A percentile compares a stretch with the other conserved stretches of the same genome.
Evolutionary conservation across 2,329 filamentous ascomycete genomes (phyloP).

Genomic region (Ophiostoma perfectum): DNA sequence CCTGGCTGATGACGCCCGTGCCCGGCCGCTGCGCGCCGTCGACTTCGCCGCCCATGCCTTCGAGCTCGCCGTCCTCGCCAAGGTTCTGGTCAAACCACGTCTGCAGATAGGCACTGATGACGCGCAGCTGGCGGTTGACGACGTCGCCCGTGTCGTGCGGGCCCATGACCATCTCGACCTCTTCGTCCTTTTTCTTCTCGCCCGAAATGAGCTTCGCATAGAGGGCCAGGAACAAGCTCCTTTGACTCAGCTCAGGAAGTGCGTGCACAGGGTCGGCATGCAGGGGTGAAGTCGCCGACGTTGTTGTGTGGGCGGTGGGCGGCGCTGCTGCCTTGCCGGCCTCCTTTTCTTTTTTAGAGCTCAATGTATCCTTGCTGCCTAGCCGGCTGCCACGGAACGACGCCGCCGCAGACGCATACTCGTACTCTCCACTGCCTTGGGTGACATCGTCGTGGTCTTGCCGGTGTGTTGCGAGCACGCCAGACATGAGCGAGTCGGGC

Average conservation of each 20-base stretch:
- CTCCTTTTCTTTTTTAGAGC: too few relatives aligned
- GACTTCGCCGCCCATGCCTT: not conserved
- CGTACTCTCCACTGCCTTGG: not conserved
- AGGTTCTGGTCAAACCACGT: constrained; percentile 68
- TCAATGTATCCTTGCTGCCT: not conserved
- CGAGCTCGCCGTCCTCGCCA: constrained; percentile 48
- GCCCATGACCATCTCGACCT: constrained; percentile 94
- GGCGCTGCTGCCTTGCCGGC: not conserved
- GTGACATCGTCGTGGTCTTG: constrained; percentile 30
- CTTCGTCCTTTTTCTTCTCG: constrained; percentile 93
- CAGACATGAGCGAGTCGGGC: constrained; percentile 69
- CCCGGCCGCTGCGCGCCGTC: not conserved
- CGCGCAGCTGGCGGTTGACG: constrained; percentile 75
- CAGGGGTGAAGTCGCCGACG: not conserved
- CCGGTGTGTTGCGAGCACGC: constrained; percentile 51
- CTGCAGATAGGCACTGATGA: constrained; percentile 69
- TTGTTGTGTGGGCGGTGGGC: not conserved
- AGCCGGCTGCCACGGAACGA: not conserved
- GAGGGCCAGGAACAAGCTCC: constrained; percentile 82
- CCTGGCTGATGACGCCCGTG: constrained; percentile 58
- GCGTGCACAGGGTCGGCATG: constrained; percentile 27
- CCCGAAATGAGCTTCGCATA: constrained; percentile 91
- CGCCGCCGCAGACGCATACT: constrained; percentile 3
- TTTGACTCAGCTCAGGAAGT: constrained; percentile 68
- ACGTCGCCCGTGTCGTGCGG: constrained; percentile 83